Evolutionary conservation across 2,329 filamentous ascomycete species (phyloP).

Genomic region (Furcasterigmium sp.): DNA sequence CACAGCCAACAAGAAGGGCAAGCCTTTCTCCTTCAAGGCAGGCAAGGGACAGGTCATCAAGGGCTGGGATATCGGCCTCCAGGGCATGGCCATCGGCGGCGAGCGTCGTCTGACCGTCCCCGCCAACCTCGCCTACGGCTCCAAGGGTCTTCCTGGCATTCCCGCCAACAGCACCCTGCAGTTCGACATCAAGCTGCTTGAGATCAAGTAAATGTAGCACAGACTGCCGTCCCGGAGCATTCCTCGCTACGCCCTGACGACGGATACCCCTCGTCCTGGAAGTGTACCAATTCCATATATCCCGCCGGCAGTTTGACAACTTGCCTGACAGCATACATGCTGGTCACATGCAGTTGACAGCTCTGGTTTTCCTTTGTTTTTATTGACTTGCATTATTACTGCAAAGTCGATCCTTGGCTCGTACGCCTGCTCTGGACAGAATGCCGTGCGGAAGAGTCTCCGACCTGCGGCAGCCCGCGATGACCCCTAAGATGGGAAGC

Average conservation of each 20-base stretch:
- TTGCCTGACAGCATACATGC: neutral
- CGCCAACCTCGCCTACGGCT: constrained; percentile 82
- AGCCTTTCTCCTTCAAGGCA: constrained; percentile 94
- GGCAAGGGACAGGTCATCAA: constrained; percentile 96
- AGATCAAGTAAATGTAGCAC: constrained; percentile 69
- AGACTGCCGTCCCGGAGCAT: neutral
- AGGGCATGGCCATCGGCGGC: constrained; percentile 87
- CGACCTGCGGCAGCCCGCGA: constrained; percentile 39
- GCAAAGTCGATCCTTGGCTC: constrained; percentile 1
- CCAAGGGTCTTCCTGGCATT: constrained; percentile 75
- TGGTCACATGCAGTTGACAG: neutral
- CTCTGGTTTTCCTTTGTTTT: neutral
- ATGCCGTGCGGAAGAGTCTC: constrained; percentile 37
- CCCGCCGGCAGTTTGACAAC: constrained; percentile 1
- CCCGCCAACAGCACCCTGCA: constrained; percentile 85
- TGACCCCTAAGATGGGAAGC: constrained; percentile 32
- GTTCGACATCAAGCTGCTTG: constrained; percentile 85
- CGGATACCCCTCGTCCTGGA: no score
- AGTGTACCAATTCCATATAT: constrained; percentile 10
- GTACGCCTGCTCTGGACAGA: constrained; percentile 22
- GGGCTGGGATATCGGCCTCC: constrained; percentile 94
- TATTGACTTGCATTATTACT: neutral
- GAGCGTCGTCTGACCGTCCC: constrained; percentile 93
- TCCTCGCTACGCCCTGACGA: no score
- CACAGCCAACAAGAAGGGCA: constrained; percentile 94